Conservation (phyloP, 1,139 yeast species). For the Candida sp. region DNA sequence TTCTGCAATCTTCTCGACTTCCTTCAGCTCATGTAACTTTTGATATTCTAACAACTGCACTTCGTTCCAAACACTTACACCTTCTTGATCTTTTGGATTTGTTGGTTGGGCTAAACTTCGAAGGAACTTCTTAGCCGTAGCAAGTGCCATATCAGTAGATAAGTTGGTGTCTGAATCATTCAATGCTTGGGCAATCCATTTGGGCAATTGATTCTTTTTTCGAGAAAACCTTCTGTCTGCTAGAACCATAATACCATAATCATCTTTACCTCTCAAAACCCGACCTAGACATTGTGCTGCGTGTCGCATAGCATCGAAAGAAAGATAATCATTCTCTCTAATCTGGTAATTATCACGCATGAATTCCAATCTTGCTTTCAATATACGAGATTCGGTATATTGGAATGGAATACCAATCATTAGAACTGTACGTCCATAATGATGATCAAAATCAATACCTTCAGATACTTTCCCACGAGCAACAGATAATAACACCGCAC, state of each 20-base stretch:
- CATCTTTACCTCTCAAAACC: conserved; percentile 96
- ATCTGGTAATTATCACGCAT: conserved; percentile 90
- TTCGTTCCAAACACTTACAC: conserved; percentile 89
- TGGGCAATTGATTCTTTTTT: conserved; percentile 85
- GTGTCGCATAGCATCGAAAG: conserved; percentile 99
- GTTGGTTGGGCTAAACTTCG: conserved; percentile 95
- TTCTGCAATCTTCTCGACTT: conserved; percentile 13
- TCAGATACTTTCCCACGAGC: conserved; percentile 99
- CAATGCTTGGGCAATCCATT: conserved; percentile 95
- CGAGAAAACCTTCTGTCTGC: conserved; percentile 92
- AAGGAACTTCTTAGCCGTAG: conserved; percentile 88
- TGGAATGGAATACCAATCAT: conserved; percentile 99
- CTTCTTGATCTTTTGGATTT: conserved; percentile 88
- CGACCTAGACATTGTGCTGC: conserved; percentile 99
- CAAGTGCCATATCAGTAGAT: conserved; percentile 97
- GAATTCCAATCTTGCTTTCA: conserved; percentile 92
- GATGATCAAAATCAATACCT: conserved; percentile 99
- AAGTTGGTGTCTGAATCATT: conserved; percentile 88
- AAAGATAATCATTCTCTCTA: conserved; percentile 87
- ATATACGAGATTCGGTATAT: conserved; percentile 93
- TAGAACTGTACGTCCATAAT: conserved; percentile 93
- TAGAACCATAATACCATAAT: conserved; percentile 96
- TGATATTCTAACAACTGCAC: conserved; percentile 68
- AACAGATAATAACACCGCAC: conserved; percentile 92
- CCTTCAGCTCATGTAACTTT: conserved; percentile 36